phyloP scores from a whole-genome alignment of 805 yeast species.

The Candida dajiaensis region DNA sequence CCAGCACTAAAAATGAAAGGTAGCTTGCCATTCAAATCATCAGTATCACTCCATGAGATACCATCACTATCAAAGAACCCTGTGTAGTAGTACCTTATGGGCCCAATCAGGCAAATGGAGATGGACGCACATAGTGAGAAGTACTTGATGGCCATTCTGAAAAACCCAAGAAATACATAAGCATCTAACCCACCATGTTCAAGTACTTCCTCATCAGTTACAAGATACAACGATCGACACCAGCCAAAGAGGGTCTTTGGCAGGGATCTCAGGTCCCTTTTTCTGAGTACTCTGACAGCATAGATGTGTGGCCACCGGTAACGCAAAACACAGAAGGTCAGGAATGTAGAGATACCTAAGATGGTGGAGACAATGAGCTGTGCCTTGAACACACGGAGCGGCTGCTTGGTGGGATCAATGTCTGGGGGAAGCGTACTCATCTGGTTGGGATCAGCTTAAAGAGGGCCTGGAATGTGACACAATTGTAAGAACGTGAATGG shows the following conservation, averaged over 20 bases:
- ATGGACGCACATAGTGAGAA: constrained; percentile 59
- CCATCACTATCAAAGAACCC: constrained; percentile 67
- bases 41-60: constrained; percentile 1
- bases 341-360: constrained; percentile 63
- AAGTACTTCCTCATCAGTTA: constrained; percentile 70
- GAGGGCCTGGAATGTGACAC: not conserved
- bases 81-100: constrained; percentile 75
- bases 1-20: not conserved
- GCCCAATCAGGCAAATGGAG: constrained; percentile 74
- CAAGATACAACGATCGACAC: constrained; percentile 59
- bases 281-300: constrained; percentile 58
- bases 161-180: constrained; percentile 83
- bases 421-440: constrained; percentile 26
- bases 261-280: constrained; percentile 52
- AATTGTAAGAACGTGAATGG: not conserved
- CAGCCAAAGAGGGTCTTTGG: constrained; percentile 71
- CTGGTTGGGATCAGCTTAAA: not conserved
- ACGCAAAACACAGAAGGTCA: constrained; percentile 65
- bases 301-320: constrained; percentile 75
- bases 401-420: constrained; percentile 26
- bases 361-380: constrained; percentile 67
- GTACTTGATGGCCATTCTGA: constrained; percentile 78
- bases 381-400: constrained; percentile 32
- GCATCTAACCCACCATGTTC: constrained; percentile 95
- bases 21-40: not conserved